Base-by-base conservation (phyloP, 306 rosid species). In the Mimosa pudica region DNA sequence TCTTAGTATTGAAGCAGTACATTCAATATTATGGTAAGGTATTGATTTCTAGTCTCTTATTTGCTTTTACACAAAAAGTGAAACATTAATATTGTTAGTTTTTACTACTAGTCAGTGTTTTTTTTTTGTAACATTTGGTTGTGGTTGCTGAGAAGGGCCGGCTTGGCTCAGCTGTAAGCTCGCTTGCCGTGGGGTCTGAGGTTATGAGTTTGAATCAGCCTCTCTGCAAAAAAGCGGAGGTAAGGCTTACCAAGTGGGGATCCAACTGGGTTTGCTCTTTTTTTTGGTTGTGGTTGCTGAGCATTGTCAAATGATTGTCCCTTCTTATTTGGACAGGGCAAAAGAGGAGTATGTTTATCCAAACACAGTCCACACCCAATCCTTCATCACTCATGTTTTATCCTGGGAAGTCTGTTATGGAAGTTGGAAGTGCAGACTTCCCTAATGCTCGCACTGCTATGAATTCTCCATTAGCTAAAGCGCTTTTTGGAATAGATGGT, bases 371-470 rank as follows among this genome's bases (percentile, higher is more conserved):
- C 4, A 90, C 94, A 33, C 91, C 94, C 1, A 90, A 90, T 69
- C 94, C 94, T 20, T 83, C 88, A 5, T 90, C 94, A 71, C 86
- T 90, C 47, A 90, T 88, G 94, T 88, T 88, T 62, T 80, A 90
- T 58, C 94, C 92, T 0, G 92, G 92, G 79, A 87, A 85, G 82
- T 82, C 92, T 33, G 89, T 95, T 47, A 95, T 95, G 99, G 96
- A 95, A 60, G 91, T 91, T 81, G 99, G 99, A 6, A 95, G 99
- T 74, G 82, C 99, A 32, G 99, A 95, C 72, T 95, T 95, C 74
- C 98, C 99, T 0, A 93, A 93, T 82, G 84, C 96, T 14, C 98
- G 99, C 46, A 48, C 97, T 0, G 92, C 99, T 2, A 80, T 95
- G 94, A 92, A 81, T 73, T 92, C 98, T 33, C 91, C 97, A 0